Conservation (phyloP, 495 filamentous ascomycete species). For the Schizothecium vesticola region DNA sequence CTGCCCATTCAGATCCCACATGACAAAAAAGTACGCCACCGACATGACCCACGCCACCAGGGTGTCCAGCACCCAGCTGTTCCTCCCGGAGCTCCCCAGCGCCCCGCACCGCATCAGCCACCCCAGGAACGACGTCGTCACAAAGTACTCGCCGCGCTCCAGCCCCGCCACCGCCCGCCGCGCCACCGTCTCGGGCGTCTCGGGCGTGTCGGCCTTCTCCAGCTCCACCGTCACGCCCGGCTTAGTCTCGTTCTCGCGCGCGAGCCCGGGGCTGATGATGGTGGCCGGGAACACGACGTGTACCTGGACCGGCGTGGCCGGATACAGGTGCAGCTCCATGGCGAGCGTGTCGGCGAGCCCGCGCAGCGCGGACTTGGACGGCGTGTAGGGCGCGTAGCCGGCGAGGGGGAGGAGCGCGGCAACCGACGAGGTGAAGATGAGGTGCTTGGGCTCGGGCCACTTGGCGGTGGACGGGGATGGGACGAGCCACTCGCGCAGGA, state of each 20-base stretch:
- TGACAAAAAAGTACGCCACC: slow-evolving; percentile 57
- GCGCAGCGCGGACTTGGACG: slow-evolving; percentile 80
- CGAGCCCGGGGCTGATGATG: slow-evolving; percentile 70
- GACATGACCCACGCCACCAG: slow-evolving; percentile 51
- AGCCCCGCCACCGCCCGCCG: slow-evolving; percentile 60
- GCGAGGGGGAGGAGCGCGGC: slow-evolving; percentile 68
- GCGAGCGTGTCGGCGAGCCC: slow-evolving; percentile 74
- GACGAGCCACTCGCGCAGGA: slow-evolving; percentile 55
- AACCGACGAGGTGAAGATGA: slow-evolving; percentile 82
- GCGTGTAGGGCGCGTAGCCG: slow-evolving; percentile 83
- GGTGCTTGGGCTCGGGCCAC: slow-evolving; percentile 54
- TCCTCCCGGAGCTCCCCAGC: slow-evolving; percentile 53
- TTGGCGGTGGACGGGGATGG: slow-evolving; percentile 26
- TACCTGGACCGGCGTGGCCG: slow-evolving; percentile 60
- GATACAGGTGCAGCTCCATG: slow-evolving; percentile 81
- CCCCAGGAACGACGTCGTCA: slow-evolving; percentile 66
- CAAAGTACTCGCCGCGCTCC: slow-evolving; percentile 73
- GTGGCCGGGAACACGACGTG: slow-evolving; percentile 83
- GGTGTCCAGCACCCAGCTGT: slow-evolving; percentile 58
- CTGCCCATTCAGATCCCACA: slow-evolving; percentile 53
- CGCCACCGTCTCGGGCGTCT: slow-evolving; percentile 75
- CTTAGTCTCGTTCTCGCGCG: slow-evolving; percentile 74
- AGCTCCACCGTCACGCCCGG: slow-evolving; percentile 74
- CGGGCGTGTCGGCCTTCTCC: slow-evolving; percentile 74
- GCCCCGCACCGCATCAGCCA: slow-evolving; percentile 58